Percentiles rank a stretch among this genome's conserved stretches.
Evolutionary conservation across 2,329 filamentous ascomycete species (phyloP).

Genomic region (Arthrobotrys sphaeroides): DNA sequence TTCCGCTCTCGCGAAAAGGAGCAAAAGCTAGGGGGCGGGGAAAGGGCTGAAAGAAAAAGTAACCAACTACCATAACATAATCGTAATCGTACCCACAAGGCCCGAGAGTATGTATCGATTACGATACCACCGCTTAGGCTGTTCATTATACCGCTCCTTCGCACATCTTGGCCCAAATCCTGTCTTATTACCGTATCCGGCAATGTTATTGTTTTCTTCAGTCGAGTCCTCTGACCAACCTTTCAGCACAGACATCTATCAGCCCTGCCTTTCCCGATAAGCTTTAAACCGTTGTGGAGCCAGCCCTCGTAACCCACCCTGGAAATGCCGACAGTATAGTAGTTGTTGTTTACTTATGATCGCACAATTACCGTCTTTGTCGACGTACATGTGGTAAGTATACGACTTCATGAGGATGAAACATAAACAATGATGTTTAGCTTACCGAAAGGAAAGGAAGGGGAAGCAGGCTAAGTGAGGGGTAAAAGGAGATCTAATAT

Average conservation of each 20-base stretch:
- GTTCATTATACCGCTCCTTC: too few species aligned
- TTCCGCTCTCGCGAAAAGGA: background rate
- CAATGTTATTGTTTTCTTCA: constrained; percentile 14
- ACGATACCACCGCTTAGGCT: background rate
- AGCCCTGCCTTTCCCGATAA: constrained; percentile 47
- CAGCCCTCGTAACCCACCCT: too few species aligned
- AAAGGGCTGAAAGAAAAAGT: background rate
- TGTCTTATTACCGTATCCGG: constrained; percentile 4
- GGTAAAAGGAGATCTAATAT: too few species aligned
- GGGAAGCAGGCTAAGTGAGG: too few species aligned
- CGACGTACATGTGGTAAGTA: constrained; percentile 7
- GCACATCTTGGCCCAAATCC: too few species aligned
- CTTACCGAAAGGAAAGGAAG: too few species aligned
- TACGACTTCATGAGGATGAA: too few species aligned
- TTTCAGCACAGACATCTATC: constrained; percentile 31
- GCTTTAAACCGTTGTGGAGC: constrained; percentile 7
- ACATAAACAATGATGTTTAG: constrained; percentile 14
- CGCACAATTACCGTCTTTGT: background rate
- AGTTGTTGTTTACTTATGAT: constrained; percentile 10
- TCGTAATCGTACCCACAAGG: too few species aligned
- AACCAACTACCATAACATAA: too few species aligned
- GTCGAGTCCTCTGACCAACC: too few species aligned
- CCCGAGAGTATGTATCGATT: constrained; percentile 11
- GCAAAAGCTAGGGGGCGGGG: background rate
- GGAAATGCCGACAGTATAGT: constrained; percentile 22